Conservation (phyloP, 179 eudicot species). For the Gypsophila paniculata region DNA sequence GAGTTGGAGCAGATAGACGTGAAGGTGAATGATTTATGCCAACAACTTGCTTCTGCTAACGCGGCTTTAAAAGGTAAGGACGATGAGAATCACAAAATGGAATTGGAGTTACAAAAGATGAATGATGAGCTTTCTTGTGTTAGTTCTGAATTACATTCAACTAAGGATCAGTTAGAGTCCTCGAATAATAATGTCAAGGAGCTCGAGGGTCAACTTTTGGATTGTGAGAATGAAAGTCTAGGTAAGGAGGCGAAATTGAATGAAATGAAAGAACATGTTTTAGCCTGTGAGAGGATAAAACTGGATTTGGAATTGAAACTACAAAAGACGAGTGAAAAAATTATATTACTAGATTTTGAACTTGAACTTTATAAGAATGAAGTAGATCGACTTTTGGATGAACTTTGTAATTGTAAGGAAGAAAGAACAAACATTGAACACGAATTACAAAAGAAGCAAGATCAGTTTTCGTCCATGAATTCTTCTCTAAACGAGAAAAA, state of each 20-base stretch:
- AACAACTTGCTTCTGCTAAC: background rate
- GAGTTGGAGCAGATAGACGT: background rate
- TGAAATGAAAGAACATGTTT: background rate
- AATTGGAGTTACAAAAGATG: background rate
- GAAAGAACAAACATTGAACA: background rate
- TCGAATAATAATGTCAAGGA: background rate
- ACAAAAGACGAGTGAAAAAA: conserved; percentile 8
- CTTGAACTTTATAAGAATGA: conserved; percentile 23
- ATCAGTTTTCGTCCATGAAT: background rate
- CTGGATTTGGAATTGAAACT: conserved; percentile 7
- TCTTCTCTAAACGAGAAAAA: background rate
- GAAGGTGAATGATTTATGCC: background rate
- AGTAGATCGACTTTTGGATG: conserved; percentile 17
- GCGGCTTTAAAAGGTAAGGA: background rate
- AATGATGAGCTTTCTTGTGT: background rate
- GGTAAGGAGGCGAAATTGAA: too few species aligned
- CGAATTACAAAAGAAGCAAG: conserved; percentile 8
- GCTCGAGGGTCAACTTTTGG: background rate
- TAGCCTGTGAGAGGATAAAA: background rate
- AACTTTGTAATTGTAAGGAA: conserved; percentile 15
- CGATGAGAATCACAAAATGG: background rate
- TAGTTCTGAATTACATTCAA: background rate
- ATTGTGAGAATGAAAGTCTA: background rate
- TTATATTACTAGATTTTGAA: conserved; percentile 26
- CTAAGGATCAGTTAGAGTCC: background rate